Evolutionary conservation across 441 rosid genomes (phyloP).

Genomic region (Pelargonium citronellum): DNA sequence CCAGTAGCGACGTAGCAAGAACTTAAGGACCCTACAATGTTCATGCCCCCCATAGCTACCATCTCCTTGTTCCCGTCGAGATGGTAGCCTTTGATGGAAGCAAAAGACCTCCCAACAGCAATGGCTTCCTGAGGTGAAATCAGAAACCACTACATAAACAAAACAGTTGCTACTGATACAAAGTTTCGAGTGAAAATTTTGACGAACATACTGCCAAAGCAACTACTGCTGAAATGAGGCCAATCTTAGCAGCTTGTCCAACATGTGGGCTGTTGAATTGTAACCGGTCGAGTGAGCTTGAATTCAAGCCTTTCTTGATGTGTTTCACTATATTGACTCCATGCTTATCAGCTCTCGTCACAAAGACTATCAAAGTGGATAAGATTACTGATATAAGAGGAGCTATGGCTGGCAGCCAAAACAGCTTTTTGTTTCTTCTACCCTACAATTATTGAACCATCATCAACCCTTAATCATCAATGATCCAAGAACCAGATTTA

Average conservation of each 20-base stretch:
- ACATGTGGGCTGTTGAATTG: constrained; percentile 49
- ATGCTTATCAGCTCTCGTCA: constrained; percentile 73
- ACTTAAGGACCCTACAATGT: constrained; percentile 80
- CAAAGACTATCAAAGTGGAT: constrained; percentile 64
- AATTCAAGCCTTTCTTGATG: constrained; percentile 71
- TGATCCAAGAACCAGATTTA: too few relatives aligned
- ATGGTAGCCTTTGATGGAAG: constrained; percentile 84
- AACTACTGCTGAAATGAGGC: constrained; percentile 50
- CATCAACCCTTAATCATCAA: too few relatives aligned
- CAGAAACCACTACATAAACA: neutral
- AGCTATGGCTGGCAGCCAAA: constrained; percentile 82
- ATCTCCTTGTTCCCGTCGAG: constrained; percentile 97
- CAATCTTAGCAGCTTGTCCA: constrained; percentile 60
- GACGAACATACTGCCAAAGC: constrained; percentile 55
- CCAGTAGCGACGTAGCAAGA: constrained; percentile 96
- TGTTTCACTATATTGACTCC: constrained; percentile 76
- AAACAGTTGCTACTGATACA: neutral
- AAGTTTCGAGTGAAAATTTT: neutral
- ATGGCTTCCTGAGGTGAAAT: constrained; percentile 68
- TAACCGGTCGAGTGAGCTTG: constrained; percentile 55
- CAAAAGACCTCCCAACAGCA: constrained; percentile 92
- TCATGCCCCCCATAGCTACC: constrained; percentile 93
- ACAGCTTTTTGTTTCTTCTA: constrained; percentile 60
- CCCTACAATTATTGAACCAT: constrained; percentile 36
- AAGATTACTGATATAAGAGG: constrained; percentile 61